Percentiles rank a stretch among this genome's conserved stretches.
These are phyloP conservation scores for Myxozyma sirexii DNA, from an alignment of 805 yeast genomes.

Conservation along the genomic window DNA sequence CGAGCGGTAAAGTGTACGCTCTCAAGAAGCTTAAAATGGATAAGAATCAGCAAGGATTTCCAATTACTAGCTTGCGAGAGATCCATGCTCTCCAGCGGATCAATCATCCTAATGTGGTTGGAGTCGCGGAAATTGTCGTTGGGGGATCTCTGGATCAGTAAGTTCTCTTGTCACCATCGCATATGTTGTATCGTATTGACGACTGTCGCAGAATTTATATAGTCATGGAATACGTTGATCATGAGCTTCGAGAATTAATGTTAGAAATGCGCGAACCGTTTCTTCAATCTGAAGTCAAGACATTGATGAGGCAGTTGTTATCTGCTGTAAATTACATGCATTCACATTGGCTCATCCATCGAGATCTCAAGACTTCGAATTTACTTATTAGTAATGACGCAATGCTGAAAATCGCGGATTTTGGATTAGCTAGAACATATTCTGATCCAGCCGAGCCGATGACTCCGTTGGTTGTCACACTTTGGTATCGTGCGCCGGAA, in stretches of 20 bases:
- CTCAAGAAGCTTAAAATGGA: constrained; percentile 57
- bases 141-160: constrained; percentile 38
- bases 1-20: constrained; percentile 56
- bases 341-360: constrained; percentile 36
- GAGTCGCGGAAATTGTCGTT: constrained; percentile 56
- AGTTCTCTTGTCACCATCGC: constrained; percentile 9
- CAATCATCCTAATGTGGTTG: constrained; percentile 56
- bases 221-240: constrained; percentile 42
- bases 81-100: constrained; percentile 58
- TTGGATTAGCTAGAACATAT: constrained; percentile 60
- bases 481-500: constrained; percentile 50
- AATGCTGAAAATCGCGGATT: constrained; percentile 39
- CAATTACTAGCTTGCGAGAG: constrained; percentile 68
- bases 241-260: constrained; percentile 38
- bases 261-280: constrained; percentile 35
- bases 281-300: constrained; percentile 39
- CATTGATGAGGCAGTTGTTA: constrained; percentile 38
- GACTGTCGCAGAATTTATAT: constrained; percentile 35
- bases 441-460: constrained; percentile 27
- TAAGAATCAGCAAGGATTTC: constrained; percentile 56
- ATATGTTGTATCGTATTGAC: not conserved
- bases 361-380: constrained; percentile 41
- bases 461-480: constrained; percentile 20
- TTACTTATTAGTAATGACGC: constrained; percentile 36
- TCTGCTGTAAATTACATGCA: constrained; percentile 38